Conservation (phyloP, 495 filamentous ascomycete species). For the Mytilinidion resinicola region DNA sequence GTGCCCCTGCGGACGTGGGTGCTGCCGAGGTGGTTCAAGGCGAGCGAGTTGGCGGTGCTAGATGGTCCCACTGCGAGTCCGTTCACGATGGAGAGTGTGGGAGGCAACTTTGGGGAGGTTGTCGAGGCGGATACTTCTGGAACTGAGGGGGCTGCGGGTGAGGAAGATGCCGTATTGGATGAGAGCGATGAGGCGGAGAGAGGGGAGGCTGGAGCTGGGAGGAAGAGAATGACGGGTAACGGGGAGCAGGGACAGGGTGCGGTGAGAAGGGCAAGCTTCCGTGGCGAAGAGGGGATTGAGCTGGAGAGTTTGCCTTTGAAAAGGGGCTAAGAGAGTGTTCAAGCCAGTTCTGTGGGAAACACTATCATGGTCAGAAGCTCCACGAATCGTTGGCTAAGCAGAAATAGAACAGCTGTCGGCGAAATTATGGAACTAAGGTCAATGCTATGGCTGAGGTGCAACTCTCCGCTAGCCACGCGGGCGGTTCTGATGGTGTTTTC, state of each 20-base stretch:
- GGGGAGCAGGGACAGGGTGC: not conserved
- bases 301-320: slow-evolving; percentile 1
- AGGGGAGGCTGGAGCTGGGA: slow-evolving; percentile 19
- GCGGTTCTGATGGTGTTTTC: not conserved
- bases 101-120: slow-evolving; percentile 57
- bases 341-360: too few relatives aligned
- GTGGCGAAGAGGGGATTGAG: slow-evolving; percentile 12
- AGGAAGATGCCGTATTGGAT: slow-evolving; percentile 4
- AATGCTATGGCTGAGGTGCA: not conserved
- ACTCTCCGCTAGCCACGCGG: not conserved
- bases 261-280: slow-evolving; percentile 12
- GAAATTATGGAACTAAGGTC: too few relatives aligned
- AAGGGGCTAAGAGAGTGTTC: slow-evolving; percentile 2
- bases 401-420: too few relatives aligned
- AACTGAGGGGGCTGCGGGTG: not conserved
- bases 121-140: not conserved
- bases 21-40: slow-evolving; percentile 63
- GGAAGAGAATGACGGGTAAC: not conserved
- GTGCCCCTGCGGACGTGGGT: slow-evolving; percentile 71
- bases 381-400: too few relatives aligned
- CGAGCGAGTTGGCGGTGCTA: slow-evolving; percentile 61
- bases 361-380: too few relatives aligned
- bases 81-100: slow-evolving; percentile 81
- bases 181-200: slow-evolving; percentile 28
- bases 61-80: slow-evolving; percentile 77